Conservation (phyloP, 139 green algal species). For the Raphidocelis subcapitata region DNA sequence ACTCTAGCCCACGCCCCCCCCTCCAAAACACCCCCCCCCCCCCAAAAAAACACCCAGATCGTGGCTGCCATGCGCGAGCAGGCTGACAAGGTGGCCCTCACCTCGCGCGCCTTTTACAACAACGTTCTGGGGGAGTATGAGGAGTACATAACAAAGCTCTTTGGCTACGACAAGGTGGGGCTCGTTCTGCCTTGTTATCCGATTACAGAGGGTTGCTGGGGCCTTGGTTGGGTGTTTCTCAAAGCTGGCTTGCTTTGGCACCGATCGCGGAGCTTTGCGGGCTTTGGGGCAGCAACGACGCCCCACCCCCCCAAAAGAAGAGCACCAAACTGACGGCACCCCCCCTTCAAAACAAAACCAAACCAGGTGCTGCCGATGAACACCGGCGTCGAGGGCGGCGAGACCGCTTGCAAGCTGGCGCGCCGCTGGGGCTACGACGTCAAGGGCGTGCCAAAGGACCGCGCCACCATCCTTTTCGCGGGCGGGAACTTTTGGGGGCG, state of each 20-base stretch:
- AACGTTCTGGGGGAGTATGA: conserved; percentile 92
- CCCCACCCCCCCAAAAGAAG: too few relatives aligned
- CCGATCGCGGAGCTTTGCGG: too few relatives aligned
- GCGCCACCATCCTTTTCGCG: conserved; percentile 93
- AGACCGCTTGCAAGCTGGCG: conserved; percentile 97
- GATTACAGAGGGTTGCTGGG: too few relatives aligned
- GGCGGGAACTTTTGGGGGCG: conserved; percentile 96
- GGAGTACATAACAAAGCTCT: conserved; percentile 88
- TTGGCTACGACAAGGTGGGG: conserved; percentile 95
- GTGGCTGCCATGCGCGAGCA: conserved; percentile 84
- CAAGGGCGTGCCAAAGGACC: conserved; percentile 87
- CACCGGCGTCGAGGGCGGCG: conserved; percentile 96
- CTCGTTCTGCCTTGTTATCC: too few relatives aligned
- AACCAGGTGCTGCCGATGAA: conserved; percentile 51
- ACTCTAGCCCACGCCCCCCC: conserved; percentile 58
- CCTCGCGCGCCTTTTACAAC: conserved; percentile 97
- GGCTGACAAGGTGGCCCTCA: conserved; percentile 83
- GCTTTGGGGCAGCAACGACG: too few relatives aligned
- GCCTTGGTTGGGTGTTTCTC: too few relatives aligned
- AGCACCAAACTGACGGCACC: too few relatives aligned
- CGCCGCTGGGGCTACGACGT: conserved; percentile 93
- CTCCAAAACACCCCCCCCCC: not conserved
- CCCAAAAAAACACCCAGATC: conserved; percentile 61
- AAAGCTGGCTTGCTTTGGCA: too few relatives aligned
- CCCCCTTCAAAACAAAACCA: too few relatives aligned